Percentiles rank a stretch among this genome's conserved stretches.
phyloP scores from a whole-genome alignment of 345 rosid species.

The Passiflora organensis region DNA sequence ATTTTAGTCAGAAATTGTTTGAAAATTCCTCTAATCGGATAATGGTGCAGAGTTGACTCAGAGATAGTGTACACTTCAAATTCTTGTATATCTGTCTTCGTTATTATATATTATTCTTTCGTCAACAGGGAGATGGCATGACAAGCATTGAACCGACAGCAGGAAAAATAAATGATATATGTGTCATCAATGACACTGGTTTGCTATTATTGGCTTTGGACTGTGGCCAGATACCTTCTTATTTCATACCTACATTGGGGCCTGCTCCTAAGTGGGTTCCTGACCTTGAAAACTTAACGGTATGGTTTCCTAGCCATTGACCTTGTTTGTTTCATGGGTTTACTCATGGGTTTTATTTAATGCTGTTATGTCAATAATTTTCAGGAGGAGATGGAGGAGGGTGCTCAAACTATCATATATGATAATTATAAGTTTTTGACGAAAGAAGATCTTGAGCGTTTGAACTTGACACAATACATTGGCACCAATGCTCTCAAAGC shows the following conservation, averaged over 20 bases:
- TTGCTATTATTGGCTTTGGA: constrained; percentile 81
- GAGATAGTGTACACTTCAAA: neutral
- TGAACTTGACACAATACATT: constrained; percentile 70
- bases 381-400: constrained; percentile 96
- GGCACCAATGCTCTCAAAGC: constrained; percentile 92
- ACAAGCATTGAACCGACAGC: constrained; percentile 88
- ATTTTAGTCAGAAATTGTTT: too few species aligned
- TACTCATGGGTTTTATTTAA: constrained; percentile 7
- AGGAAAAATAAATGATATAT: constrained; percentile 79
- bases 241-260: constrained; percentile 86
- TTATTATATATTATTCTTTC: constrained; percentile 6
- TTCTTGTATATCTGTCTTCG: too few species aligned
- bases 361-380: constrained; percentile 5
- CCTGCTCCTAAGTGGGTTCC: constrained; percentile 97
- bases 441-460: constrained; percentile 75
- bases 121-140: constrained; percentile 72
- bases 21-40: too few species aligned
- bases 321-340: constrained; percentile 4
- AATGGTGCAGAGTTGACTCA: neutral
- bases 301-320: constrained; percentile 19
- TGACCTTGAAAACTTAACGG: constrained; percentile 73
- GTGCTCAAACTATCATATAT: constrained; percentile 68
- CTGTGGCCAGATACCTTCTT: constrained; percentile 75
- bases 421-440: constrained; percentile 85
- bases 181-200: constrained; percentile 84